These are phyloP conservation scores for Globisporangium spinosum DNA, from an alignment of 352 stramenopile genomes.

Conservation along the genomic window DNA sequence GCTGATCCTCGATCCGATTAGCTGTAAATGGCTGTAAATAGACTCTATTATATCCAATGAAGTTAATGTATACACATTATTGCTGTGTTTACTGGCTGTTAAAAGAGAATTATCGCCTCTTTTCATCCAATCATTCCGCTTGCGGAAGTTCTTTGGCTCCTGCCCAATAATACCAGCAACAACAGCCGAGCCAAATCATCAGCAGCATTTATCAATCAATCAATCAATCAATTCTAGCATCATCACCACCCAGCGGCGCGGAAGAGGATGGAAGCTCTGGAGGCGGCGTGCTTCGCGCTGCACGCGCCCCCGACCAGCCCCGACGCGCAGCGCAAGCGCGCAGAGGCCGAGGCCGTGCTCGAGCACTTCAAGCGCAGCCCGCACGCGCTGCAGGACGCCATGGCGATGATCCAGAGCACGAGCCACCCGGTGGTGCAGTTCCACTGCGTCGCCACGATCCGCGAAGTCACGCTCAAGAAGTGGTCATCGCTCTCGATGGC, in stretches of 20 bases:
- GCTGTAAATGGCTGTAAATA: background rate
- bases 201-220: background rate
- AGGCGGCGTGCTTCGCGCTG: slow-evolving; percentile 67
- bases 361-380: slow-evolving; percentile 84
- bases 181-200: background rate
- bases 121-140: background rate
- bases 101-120: background rate
- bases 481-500: slow-evolving; percentile 45
- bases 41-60: background rate
- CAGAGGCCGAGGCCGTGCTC: slow-evolving; percentile 60
- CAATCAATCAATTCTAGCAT: slow-evolving; percentile 1
- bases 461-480: slow-evolving; percentile 68
- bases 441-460: slow-evolving; percentile 73
- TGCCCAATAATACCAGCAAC: background rate
- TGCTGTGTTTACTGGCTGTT: background rate
- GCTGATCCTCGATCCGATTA: background rate
- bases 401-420: slow-evolving; percentile 42
- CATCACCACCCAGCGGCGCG: background rate
- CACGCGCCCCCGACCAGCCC: slow-evolving; percentile 54
- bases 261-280: slow-evolving; percentile 48
- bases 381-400: slow-evolving; percentile 52
- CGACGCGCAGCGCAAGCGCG: slow-evolving; percentile 45
- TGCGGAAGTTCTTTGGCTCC: background rate
- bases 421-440: slow-evolving; percentile 68
- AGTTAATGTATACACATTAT: too few relatives aligned